phyloP scores from a whole-genome alignment of 192 early-diverging fungal species.

The Kappamyces sp. region DNA sequence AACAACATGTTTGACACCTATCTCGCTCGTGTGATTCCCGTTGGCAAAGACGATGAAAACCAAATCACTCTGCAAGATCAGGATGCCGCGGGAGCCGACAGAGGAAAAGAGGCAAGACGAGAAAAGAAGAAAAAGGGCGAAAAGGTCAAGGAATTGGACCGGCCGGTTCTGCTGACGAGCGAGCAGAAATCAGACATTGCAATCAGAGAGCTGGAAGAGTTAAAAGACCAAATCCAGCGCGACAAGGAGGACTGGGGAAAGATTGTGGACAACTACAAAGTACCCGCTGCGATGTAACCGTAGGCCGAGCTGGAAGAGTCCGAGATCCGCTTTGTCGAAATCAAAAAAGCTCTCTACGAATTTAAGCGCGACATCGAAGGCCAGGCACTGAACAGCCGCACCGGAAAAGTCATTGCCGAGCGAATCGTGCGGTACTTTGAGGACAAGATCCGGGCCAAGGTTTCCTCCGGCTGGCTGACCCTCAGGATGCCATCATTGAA shows the following conservation, averaged over 20 bases:
- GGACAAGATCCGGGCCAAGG: slow-evolving; percentile 52
- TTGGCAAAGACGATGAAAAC: slow-evolving; percentile 12
- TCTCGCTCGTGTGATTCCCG: slow-evolving; percentile 37
- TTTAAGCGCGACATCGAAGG: slow-evolving; percentile 51
- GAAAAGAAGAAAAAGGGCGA: slow-evolving; percentile 47
- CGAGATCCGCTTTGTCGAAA: slow-evolving; percentile 47
- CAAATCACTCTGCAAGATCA: neutral
- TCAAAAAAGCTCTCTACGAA: slow-evolving; percentile 54
- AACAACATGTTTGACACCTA: slow-evolving; percentile 50
- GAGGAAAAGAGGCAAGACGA: neutral
- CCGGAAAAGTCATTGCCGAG: slow-evolving; percentile 54
- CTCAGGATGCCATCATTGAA: slow-evolving; percentile 51
- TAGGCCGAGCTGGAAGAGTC: slow-evolving; percentile 58
- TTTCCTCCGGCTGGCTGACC: slow-evolving; percentile 5
- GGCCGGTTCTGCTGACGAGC: slow-evolving; percentile 40
- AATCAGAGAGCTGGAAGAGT: slow-evolving; percentile 53
- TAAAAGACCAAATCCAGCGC: slow-evolving; percentile 53
- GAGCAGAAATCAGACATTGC: slow-evolving; percentile 61
- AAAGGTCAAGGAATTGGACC: slow-evolving; percentile 38
- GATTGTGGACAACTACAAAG: slow-evolving; percentile 51
- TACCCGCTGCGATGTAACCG: neutral
- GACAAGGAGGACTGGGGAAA: slow-evolving; percentile 54
- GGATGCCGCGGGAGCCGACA: neutral
- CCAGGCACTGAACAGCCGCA: slow-evolving; percentile 42
- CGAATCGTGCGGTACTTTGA: slow-evolving; percentile 52